Conservation (phyloP, 1,284 basidiomycete species). For the Malassezia equina region DNA sequence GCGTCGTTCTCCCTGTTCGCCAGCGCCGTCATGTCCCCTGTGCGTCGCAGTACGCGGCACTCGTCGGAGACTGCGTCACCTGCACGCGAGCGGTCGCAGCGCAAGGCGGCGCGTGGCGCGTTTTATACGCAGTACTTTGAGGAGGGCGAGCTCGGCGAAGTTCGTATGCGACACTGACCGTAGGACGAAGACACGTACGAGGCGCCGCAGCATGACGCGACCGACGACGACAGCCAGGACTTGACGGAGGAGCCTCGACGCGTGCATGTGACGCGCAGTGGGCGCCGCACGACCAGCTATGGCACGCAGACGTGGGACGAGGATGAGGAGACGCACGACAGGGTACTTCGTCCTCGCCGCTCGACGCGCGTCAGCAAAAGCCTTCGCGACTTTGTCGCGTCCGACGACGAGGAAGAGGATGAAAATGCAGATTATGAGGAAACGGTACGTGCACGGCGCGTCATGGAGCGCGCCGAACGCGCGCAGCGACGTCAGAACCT, state of each 20-base stretch:
- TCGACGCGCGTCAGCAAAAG: conserved; percentile 19
- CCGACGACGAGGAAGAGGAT: conserved; percentile 33
- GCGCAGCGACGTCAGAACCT: conserved; percentile 14
- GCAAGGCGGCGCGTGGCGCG: conserved; percentile 2
- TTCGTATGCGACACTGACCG: conserved; percentile 4
- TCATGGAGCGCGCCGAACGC: conserved; percentile 8
- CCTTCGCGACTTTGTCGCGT: conserved; percentile 32
- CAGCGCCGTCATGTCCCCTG: background rate
- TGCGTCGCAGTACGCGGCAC: conserved; percentile 9
- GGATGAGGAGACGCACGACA: conserved; percentile 16
- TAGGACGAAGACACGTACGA: conserved; percentile 19
- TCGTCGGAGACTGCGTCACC: background rate
- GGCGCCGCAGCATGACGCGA: conserved; percentile 17
- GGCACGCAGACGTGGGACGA: conserved; percentile 19
- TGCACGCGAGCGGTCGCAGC: conserved; percentile 3
- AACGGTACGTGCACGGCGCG: conserved; percentile 11
- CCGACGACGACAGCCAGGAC: conserved; percentile 9
- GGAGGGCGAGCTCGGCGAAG: conserved; percentile 14
- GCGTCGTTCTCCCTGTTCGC: background rate
- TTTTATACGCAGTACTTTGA: conserved; percentile 18
- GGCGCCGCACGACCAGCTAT: conserved; percentile 22
- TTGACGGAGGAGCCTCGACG: background rate
- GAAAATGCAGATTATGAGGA: conserved; percentile 25
- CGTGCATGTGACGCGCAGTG: conserved; percentile 21
- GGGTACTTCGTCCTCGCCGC: conserved; percentile 3